Conservation (phyloP, 768 basidiomycete genomes). For the Cystobasidium tubakii region DNA sequence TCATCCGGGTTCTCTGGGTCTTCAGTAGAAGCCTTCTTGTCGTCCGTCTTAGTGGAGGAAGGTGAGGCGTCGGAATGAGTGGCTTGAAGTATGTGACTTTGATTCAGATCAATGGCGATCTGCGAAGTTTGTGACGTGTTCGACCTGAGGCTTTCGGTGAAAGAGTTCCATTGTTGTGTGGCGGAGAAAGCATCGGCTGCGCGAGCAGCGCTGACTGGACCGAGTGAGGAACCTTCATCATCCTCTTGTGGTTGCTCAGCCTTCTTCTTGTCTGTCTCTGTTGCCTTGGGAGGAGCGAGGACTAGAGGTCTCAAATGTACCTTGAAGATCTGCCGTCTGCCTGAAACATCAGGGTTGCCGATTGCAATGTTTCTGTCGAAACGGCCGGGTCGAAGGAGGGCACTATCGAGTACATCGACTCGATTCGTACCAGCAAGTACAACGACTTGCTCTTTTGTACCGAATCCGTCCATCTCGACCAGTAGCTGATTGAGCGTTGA, state of each 20-base stretch:
- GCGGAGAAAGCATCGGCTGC: constrained; percentile 18
- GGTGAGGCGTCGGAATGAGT: constrained; percentile 17
- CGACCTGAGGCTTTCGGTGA: background rate
- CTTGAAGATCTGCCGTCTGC: constrained; percentile 84
- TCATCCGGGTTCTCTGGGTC: constrained; percentile 42
- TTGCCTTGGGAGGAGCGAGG: constrained; percentile 23
- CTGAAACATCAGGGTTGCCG: constrained; percentile 87
- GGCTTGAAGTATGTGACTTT: constrained; percentile 5
- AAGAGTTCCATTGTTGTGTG: constrained; percentile 4
- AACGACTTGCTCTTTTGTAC: constrained; percentile 92
- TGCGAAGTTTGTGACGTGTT: background rate
- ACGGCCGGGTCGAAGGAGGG: constrained; percentile 91
- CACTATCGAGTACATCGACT: constrained; percentile 90
- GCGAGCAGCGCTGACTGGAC: constrained; percentile 6
- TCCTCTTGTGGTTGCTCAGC: background rate
- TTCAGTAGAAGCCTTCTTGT: constrained; percentile 36
- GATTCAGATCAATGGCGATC: constrained; percentile 26
- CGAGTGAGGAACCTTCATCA: background rate
- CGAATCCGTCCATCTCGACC: constrained; percentile 99
- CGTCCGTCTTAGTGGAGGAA: background rate
- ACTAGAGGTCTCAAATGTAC: constrained; percentile 64
- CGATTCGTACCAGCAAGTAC: constrained; percentile 95
- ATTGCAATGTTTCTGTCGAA: constrained; percentile 96
- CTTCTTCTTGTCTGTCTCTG: constrained; percentile 9
- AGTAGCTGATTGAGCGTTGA: constrained; percentile 93